phyloP scores from a whole-genome alignment of 2,329 filamentous ascomycete genomes.

The Arthroderma sp. region DNA sequence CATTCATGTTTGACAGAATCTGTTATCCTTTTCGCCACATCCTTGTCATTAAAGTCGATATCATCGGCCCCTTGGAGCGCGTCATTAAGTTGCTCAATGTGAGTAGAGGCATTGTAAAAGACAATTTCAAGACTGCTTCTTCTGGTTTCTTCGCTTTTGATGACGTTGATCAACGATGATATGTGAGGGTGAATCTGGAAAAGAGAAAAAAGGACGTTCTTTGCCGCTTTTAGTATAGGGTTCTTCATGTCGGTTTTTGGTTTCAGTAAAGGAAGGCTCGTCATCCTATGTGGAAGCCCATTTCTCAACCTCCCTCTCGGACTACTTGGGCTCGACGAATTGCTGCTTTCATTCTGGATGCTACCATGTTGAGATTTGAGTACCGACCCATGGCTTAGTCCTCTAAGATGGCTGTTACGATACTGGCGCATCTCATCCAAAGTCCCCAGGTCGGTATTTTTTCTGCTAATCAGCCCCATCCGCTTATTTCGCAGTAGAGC shows the following conservation, averaged over 20 bases:
- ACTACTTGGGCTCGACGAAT: slow-evolving; percentile 33
- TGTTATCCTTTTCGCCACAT: slow-evolving; percentile 28
- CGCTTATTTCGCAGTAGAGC: slow-evolving; percentile 39
- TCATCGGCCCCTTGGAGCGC: slow-evolving; percentile 38
- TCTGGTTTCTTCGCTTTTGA: slow-evolving; percentile 34
- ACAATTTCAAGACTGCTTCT: slow-evolving; percentile 42
- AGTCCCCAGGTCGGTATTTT: slow-evolving; percentile 41
- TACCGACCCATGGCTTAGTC: slow-evolving; percentile 45
- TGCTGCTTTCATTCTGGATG: slow-evolving; percentile 21
- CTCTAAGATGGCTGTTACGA: slow-evolving; percentile 42
- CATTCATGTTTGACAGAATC: slow-evolving; percentile 35
- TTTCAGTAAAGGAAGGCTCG: slow-evolving; percentile 45
- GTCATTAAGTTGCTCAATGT: slow-evolving; percentile 44
- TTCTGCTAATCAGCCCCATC: slow-evolving; percentile 48
- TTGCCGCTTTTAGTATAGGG: slow-evolving; percentile 43
- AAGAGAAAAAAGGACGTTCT: slow-evolving; percentile 42
- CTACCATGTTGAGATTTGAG: slow-evolving; percentile 26
- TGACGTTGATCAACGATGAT: slow-evolving; percentile 33
- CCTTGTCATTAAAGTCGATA: slow-evolving; percentile 37
- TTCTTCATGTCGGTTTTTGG: slow-evolving; percentile 34
- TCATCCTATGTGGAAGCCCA: slow-evolving; percentile 38
- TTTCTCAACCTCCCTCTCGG: slow-evolving; percentile 30
- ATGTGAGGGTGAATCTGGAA: slow-evolving; percentile 39
- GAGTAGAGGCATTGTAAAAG: slow-evolving; percentile 43
- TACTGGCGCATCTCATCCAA: slow-evolving; percentile 40